These are phyloP conservation scores for Euphrasia confusa DNA, from an alignment of 257 asterid genomes.

Conservation along the genomic window DNA sequence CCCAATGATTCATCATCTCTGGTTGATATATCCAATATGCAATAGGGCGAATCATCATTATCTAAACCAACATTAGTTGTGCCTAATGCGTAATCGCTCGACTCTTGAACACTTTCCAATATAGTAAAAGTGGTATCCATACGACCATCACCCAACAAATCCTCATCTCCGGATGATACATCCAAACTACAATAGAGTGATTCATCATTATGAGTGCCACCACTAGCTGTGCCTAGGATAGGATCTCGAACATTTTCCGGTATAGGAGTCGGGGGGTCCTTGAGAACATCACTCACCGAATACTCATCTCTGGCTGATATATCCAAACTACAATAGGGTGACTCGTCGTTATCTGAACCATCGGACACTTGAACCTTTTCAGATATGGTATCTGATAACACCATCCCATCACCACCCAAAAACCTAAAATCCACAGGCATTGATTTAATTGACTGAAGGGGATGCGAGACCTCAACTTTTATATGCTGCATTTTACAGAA, in stretches of 20 bases:
- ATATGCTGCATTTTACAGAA: constrained; percentile 46
- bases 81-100: constrained; percentile 26
- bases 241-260: no score
- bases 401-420: constrained; percentile 38
- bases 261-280: background rate
- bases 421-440: constrained; percentile 64
- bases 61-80: constrained; percentile 33
- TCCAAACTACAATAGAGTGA: no score
- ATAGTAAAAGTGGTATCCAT: no score
- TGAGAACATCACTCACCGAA: background rate
- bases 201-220: no score
- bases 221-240: no score
- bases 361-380: constrained; percentile 37
- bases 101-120: no score
- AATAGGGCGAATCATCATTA: constrained; percentile 13
- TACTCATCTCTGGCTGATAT: background rate
- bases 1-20: background rate
- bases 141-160: background rate
- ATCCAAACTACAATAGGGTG: no score
- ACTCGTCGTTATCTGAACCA: constrained; percentile 50
- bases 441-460: constrained; percentile 60
- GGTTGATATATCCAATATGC: background rate
- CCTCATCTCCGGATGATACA: constrained; percentile 10
- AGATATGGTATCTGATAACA: constrained; percentile 17
- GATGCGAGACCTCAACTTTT: constrained; percentile 28